Evolutionary conservation across 805 yeast species (phyloP), one percentile per base, ranked within the genome.

Genomic region (Ogataea wickerhamii): DNA sequence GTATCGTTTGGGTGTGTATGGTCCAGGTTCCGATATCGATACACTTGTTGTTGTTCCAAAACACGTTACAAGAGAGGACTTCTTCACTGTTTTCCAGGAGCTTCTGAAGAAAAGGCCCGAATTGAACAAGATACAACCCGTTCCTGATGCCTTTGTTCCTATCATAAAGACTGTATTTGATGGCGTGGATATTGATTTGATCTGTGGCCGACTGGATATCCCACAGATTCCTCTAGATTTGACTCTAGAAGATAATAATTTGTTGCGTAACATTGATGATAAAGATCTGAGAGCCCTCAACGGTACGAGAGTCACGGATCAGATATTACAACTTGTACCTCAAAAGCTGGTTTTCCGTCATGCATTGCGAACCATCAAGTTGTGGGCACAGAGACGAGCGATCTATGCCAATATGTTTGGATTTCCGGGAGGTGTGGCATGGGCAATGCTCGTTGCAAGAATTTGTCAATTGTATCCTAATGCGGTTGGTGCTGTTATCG

Each of bases 381-480:
- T 93, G 54, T 93, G 98, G 98, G 98, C 98, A 0, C 91, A 88
- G 57, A 78, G 88, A 53, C 73, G 98, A 35, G 98, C 96, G 0
- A 77, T 93, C 12, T 93, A 93, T 63, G 97, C 87, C 5, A 93
- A 93, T 56, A 83, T 93, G 31, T 87, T 83, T 73, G 98, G 98
- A 0, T 93, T 91, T 63, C 98, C 98, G 1, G 98, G 98, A 55
- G 98, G 98, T 62, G 98, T 93, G 34, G 98, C 98, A 1, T 93
- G 98, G 98, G 98, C 98, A 1, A 93, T 93, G 97, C 63, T 93
- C 28, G 97, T 89, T n/a, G 98, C 98, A 1, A 73, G 98, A 52
- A 87, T 93, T 20, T 93, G 98, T 62, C 98, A 93, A 60, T 66
- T 93, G 35, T 93, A 91, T 58, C 98, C 98, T 7, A 91, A 91